These are phyloP conservation scores for Gossypium armourianum DNA, from an alignment of 441 rosid species.

Conservation along the genomic window DNA sequence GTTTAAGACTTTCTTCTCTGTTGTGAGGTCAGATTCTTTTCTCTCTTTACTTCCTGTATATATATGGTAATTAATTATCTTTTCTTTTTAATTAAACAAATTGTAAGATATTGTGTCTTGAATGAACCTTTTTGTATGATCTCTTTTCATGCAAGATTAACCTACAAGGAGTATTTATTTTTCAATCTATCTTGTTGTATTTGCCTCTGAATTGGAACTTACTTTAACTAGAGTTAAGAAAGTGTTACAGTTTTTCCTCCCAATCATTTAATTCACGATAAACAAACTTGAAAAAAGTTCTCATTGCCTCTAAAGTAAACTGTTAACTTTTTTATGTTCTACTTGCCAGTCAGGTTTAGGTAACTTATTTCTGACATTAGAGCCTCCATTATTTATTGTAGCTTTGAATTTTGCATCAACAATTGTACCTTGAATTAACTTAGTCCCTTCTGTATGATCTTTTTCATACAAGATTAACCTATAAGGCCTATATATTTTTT, in stretches of 20 bases:
- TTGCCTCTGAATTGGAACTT: background rate
- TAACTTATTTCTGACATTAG: background rate
- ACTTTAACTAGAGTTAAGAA: background rate
- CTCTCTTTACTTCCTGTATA: conserved; percentile 4
- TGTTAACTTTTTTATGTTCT: background rate
- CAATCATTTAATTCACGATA: background rate
- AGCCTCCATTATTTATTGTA: background rate
- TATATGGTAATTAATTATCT: background rate
- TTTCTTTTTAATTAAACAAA: background rate
- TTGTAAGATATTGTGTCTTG: conserved; percentile 4
- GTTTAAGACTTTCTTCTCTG: conserved; percentile 66
- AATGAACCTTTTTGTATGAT: background rate
- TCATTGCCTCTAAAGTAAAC: background rate
- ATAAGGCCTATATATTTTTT: background rate
- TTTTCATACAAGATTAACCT: background rate
- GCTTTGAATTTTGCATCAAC: background rate
- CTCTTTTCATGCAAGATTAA: background rate
- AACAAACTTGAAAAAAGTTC: background rate
- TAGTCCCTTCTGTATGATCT: background rate
- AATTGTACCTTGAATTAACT: conserved; percentile 8
- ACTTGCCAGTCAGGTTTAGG: background rate
- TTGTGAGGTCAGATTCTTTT: conserved; percentile 48
- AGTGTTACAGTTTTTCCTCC: background rate
- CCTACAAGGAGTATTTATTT: background rate
- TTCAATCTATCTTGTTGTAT: background rate